phyloP scores from a whole-genome alignment of 2,329 filamentous ascomycete species.

The Alternaria consortialis region DNA sequence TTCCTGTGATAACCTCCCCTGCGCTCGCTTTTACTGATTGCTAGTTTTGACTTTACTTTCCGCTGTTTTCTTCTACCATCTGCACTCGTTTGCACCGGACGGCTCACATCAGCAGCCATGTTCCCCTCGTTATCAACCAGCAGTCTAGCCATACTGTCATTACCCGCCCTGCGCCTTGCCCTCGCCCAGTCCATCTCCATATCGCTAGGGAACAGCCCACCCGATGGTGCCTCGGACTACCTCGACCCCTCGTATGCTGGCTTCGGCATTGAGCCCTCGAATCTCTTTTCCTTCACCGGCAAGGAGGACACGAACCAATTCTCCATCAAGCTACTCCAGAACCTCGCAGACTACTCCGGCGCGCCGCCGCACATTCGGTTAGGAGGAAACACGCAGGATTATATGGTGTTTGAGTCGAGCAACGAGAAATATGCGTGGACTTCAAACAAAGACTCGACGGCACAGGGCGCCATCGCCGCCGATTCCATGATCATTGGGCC shows the following conservation, averaged over 20 bases:
- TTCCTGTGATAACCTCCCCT: constrained; percentile 7
- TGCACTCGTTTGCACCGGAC: constrained; percentile 4
- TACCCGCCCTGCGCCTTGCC: constrained; percentile 19
- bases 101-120: constrained; percentile 23
- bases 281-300: constrained; percentile 62
- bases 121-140: constrained; percentile 30
- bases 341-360: constrained; percentile 60
- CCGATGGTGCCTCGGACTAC: constrained; percentile 43
- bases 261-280: constrained; percentile 63
- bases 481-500: constrained; percentile 60
- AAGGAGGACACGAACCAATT: constrained; percentile 53
- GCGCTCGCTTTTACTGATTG: constrained; percentile 11
- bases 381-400: constrained; percentile 63
- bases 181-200: constrained; percentile 47
- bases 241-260: constrained; percentile 59
- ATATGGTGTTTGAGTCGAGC: constrained; percentile 56
- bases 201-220: constrained; percentile 39
- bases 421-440: constrained; percentile 51
- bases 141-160: constrained; percentile 28
- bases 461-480: constrained; percentile 53
- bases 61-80: neutral
- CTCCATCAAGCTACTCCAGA: constrained; percentile 59
- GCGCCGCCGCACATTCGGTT: constrained; percentile 60
- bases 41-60: constrained; percentile 6
- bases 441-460: constrained; percentile 51